Conservation (phyloP, 1,284 basidiomycete genomes). For the Ganoderma boninense region DNA sequence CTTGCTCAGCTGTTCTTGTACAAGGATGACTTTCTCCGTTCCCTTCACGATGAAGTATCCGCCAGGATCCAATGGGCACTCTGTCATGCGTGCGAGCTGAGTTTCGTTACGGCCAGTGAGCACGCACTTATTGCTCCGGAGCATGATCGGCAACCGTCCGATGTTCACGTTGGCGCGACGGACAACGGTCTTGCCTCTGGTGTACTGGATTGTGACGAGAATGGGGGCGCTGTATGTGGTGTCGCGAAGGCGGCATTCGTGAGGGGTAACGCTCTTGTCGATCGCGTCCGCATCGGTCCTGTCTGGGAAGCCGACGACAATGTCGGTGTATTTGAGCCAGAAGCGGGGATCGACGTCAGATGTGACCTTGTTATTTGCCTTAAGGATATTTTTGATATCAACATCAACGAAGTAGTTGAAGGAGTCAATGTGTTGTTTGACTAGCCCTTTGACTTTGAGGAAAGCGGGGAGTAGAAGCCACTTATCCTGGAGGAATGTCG, state of each 20-base stretch:
- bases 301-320: slow-evolving; percentile 91
- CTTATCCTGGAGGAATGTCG: slow-evolving; percentile 77
- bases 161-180: slow-evolving; percentile 88
- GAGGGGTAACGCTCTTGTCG: slow-evolving; percentile 91
- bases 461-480: slow-evolving; percentile 97
- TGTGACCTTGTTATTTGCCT: slow-evolving; percentile 91
- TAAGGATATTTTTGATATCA: slow-evolving; percentile 96
- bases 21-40: slow-evolving; percentile 99
- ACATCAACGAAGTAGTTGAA: slow-evolving; percentile 99
- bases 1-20: slow-evolving; percentile 99
- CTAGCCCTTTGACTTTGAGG: slow-evolving; percentile 96
- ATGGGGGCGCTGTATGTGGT: slow-evolving; percentile 96
- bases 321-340: slow-evolving; percentile 97
- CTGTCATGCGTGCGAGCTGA: slow-evolving; percentile 91
- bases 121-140: slow-evolving; percentile 94
- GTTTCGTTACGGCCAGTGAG: slow-evolving; percentile 82
- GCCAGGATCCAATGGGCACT: slow-evolving; percentile 98
- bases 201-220: slow-evolving; percentile 95
- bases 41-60: slow-evolving; percentile 99
- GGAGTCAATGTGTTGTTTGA: slow-evolving; percentile 99
- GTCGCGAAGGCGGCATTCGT: slow-evolving; percentile 97
- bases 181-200: slow-evolving; percentile 91
- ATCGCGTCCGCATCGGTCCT: slow-evolving; percentile 86
- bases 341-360: slow-evolving; percentile 98
- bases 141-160: slow-evolving; percentile 96